A percentile compares a stretch with the other conserved stretches of the same genome.
These are phyloP conservation scores for Plasmopara halstedii DNA, from an alignment of 352 stramenopile genomes.

Conservation along the genomic window DNA sequence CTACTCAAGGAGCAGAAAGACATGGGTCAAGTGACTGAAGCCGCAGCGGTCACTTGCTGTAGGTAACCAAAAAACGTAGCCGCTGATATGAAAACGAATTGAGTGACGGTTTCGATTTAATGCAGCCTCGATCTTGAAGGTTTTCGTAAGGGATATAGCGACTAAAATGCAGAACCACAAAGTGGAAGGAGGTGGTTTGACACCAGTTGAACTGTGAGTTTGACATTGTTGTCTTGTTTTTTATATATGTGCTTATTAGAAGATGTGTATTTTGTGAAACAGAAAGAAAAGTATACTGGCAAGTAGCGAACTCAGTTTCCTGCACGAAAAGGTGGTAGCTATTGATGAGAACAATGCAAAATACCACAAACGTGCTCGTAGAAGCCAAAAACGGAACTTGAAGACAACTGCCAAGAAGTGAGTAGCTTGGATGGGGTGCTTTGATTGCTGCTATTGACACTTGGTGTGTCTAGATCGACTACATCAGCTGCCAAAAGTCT, in stretches of 20 bases:
- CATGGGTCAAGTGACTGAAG: slow-evolving; percentile 60
- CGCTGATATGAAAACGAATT: not conserved
- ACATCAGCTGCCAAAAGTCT: no score
- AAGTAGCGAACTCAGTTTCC: slow-evolving; percentile 36
- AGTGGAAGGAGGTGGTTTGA: slow-evolving; percentile 20
- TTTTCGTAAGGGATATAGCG: slow-evolving; percentile 55
- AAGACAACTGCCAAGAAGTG: slow-evolving; percentile 15
- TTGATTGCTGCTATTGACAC: not conserved
- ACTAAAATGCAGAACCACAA: slow-evolving; percentile 30
- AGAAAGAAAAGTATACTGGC: slow-evolving; percentile 53
- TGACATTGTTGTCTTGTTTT: slow-evolving; percentile 1
- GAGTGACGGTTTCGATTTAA: not conserved
- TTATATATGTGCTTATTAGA: not conserved
- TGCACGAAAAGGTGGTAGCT: slow-evolving; percentile 39
- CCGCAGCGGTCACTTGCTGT: slow-evolving; percentile 41
- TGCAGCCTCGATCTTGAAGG: slow-evolving; percentile 42
- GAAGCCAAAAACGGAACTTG: slow-evolving; percentile 20
- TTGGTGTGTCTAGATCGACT: slow-evolving; percentile 6
- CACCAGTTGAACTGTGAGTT: slow-evolving; percentile 55
- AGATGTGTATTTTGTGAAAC: not conserved
- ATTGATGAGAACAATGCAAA: slow-evolving; percentile 60
- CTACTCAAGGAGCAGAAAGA: slow-evolving; percentile 59
- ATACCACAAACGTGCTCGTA: slow-evolving; percentile 35
- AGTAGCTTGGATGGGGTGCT: slow-evolving; percentile 1
- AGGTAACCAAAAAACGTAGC: slow-evolving; percentile 2